phyloP scores from a whole-genome alignment of 352 stramenopile genomes.

The Lagenidium sp. region DNA sequence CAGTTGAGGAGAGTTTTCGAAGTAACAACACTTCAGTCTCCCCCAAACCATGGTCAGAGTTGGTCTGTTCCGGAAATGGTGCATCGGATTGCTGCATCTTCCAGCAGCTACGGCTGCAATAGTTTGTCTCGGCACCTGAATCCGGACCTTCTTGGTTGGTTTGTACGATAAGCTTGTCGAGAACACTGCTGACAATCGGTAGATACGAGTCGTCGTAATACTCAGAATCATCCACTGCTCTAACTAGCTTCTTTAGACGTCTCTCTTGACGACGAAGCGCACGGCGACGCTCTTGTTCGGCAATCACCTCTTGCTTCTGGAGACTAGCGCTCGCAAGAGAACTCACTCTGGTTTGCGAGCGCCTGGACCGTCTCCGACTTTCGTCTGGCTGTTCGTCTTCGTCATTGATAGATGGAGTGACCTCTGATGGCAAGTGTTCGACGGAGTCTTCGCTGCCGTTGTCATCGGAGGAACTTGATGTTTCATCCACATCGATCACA shows the following conservation, averaged over 20 bases:
- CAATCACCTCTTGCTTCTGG: conserved; percentile 45
- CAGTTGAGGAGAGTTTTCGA: conserved; percentile 28
- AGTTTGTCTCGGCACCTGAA: too few relatives aligned
- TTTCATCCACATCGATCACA: too few relatives aligned
- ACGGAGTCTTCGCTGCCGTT: conserved; percentile 1
- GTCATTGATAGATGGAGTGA: too few relatives aligned
- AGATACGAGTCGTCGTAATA: conserved; percentile 64
- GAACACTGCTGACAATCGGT: conserved; percentile 14
- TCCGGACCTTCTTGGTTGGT: too few relatives aligned
- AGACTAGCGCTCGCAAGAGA: conserved; percentile 49
- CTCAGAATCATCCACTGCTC: conserved; percentile 43
- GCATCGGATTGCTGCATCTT: conserved; percentile 6
- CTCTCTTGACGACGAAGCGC: conserved; percentile 28
- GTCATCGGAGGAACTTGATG: too few relatives aligned
- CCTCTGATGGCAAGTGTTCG: neutral
- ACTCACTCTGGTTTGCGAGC: conserved; percentile 53
- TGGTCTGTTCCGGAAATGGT: conserved; percentile 5
- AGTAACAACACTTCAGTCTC: too few relatives aligned
- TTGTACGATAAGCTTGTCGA: conserved; percentile 17
- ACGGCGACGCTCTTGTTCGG: conserved; percentile 32
- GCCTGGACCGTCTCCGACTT: conserved; percentile 35
- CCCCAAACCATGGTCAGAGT: conserved; percentile 24
- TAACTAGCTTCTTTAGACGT: conserved; percentile 25
- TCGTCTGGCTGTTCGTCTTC: conserved; percentile 1
- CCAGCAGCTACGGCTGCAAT: conserved; percentile 32